A percentile compares a stretch with the other conserved stretches of the same genome.
Evolutionary conservation across 129 eudicot species (phyloP).

Genomic region (Tagetes erecta): DNA sequence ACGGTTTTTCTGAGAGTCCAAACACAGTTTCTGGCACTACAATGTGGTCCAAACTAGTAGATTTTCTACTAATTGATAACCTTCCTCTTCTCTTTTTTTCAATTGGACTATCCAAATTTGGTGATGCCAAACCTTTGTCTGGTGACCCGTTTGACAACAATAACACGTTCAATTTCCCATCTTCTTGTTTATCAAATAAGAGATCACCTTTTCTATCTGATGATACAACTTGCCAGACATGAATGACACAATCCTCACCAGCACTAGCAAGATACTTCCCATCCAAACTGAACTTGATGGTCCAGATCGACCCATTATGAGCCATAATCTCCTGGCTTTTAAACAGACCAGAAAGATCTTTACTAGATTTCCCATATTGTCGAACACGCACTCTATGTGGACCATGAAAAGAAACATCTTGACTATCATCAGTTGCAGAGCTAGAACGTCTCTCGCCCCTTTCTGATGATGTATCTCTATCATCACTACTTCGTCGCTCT

Average conservation of each 20-base stretch:
- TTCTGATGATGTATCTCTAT: slow-evolving; percentile 89
- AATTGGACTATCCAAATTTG: slow-evolving; percentile 45
- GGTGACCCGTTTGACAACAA: slow-evolving; percentile 69
- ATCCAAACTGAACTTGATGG: slow-evolving; percentile 80
- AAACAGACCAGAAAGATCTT: slow-evolving; percentile 79
- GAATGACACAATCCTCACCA: slow-evolving; percentile 89
- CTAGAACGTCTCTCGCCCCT: slow-evolving; percentile 91
- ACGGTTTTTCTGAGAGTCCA: slow-evolving; percentile 78
- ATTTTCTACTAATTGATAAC: slow-evolving; percentile 76
- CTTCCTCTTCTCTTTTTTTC: slow-evolving; percentile 95
- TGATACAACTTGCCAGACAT: slow-evolving; percentile 78
- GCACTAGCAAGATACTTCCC: slow-evolving; percentile 97
- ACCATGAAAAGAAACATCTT: slow-evolving; percentile 76
- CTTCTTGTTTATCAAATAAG: slow-evolving; percentile 77
- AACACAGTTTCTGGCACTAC: slow-evolving; percentile 81
- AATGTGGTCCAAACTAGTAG: slow-evolving; percentile 75
- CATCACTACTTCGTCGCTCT: slow-evolving; percentile 81
- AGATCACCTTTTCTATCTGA: slow-evolving; percentile 88
- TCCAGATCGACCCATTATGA: slow-evolving; percentile 89
- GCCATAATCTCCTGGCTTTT: slow-evolving; percentile 91
- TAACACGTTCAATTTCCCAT: slow-evolving; percentile 65
- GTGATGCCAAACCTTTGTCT: slow-evolving; percentile 58
- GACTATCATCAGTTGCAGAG: slow-evolving; percentile 98
- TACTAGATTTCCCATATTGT: slow-evolving; percentile 88
- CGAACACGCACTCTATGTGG: slow-evolving; percentile 78